Conservation (phyloP, 2,329 filamentous ascomycete species). For the Fusarium transvaalense region DNA sequence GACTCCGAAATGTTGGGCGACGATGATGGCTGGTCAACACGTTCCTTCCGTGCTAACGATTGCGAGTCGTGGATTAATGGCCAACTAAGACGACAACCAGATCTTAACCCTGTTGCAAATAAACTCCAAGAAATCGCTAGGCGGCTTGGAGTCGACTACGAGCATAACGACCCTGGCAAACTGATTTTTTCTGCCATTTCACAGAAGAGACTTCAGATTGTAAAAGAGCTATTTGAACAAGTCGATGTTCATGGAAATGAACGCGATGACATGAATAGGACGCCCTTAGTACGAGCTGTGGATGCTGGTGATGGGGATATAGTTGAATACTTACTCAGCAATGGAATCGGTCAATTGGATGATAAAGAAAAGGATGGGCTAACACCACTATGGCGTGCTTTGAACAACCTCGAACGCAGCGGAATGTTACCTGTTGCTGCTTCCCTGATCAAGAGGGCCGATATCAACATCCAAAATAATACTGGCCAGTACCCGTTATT, state of each 20-base stretch:
- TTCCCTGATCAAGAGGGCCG: neutral
- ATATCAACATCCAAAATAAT: neutral
- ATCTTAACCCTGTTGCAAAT: too few species aligned
- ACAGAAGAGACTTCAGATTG: neutral
- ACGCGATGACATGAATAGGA: neutral
- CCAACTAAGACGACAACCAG: too few species aligned
- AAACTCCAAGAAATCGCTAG: too few species aligned
- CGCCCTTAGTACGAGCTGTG: neutral
- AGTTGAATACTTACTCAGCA: neutral
- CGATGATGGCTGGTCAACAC: too few species aligned
- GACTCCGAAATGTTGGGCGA: too few species aligned
- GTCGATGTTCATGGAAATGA: neutral
- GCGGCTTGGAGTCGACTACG: neutral
- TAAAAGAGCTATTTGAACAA: neutral
- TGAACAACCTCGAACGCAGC: neutral
- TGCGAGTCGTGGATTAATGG: too few species aligned
- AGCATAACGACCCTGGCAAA: neutral
- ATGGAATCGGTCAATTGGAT: neutral
- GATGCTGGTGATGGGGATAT: neutral
- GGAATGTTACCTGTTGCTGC: neutral
- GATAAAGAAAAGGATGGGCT: neutral
- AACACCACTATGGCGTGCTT: neutral
- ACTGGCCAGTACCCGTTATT: neutral
- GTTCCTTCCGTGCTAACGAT: too few species aligned
- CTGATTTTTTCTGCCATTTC: neutral